A percentile compares a stretch with the other conserved stretches of the same genome.
phyloP scores from a whole-genome alignment of 164 flowering plant species.

The Cinnamomum chago region DNA sequence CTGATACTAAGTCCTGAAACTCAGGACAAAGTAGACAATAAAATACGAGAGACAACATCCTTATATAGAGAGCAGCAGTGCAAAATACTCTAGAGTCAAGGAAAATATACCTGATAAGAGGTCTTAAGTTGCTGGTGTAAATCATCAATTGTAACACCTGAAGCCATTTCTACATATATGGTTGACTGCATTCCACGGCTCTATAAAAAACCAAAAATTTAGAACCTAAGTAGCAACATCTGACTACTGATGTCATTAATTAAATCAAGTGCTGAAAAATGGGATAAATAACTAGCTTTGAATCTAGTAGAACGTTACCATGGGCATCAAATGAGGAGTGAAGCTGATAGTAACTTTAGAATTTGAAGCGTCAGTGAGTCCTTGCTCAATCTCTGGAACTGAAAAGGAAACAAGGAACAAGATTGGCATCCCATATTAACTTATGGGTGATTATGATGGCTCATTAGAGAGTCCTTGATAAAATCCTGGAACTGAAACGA shows the following conservation, averaged over 20 bases:
- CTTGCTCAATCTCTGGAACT: conserved; percentile 99
- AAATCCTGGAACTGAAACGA: conserved; percentile 79
- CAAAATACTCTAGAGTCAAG: not conserved
- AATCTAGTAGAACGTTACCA: conserved; percentile 43
- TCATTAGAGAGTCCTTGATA: conserved; percentile 88
- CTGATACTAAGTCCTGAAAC: not conserved
- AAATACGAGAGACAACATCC: not conserved
- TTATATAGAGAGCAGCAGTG: not conserved
- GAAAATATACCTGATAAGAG: conserved; percentile 56
- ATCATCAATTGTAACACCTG: conserved; percentile 73
- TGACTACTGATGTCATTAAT: not conserved
- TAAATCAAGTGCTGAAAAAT: not conserved
- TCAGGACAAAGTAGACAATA: too few species aligned
- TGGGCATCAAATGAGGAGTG: conserved; percentile 96
- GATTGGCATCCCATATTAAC: not conserved
- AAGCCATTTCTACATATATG: conserved; percentile 86
- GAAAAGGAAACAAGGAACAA: conserved; percentile 18
- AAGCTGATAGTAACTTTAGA: conserved; percentile 86
- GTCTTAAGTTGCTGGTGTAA: conserved; percentile 50
- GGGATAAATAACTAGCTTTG: not conserved
- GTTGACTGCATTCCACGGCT: conserved; percentile 99
- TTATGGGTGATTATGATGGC: not conserved
- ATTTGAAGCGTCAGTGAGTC: conserved; percentile 70
- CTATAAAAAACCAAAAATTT: conserved; percentile 26
- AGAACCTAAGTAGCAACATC: not conserved